Base-by-base conservation (phyloP, 306 rosid genomes). In the Cicer chorassanicum region DNA sequence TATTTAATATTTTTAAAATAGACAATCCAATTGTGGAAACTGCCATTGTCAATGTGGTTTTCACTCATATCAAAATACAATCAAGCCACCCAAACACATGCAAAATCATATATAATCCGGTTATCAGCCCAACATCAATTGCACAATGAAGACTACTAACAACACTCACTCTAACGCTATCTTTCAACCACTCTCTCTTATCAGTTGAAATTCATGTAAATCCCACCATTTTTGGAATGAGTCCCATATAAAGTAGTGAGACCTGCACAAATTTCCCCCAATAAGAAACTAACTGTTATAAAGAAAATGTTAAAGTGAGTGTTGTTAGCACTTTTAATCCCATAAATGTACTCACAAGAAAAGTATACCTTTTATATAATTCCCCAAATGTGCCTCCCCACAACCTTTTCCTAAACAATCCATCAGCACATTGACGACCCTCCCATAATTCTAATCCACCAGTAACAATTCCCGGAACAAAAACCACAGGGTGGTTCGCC, bases 341-440 rank as follows among this genome's bases (percentile, higher is more conserved):
- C 36, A 29, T 29, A 29, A 4, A 29, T 29, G 36, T 29, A 29
- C 36, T 29, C 36, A 29, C 36, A 1, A 5, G 41, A 6, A 6
- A 44, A 54, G 55, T 72, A 91, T 29, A 29, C 96, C 96, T 89
- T 80, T 46, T 91, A 15, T 88, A 91, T 82, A 91, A 43, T 65
- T 91, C 96, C 44, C 96, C 96, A 61, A 91, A 91, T 1, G 90
- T 87, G 54, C 96, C 96, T 3, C 96, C 96, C 96, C 96, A 91
- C 51, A 91, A 60, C 65, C 93, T 83, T 87, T 86, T 88, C 86
- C 96, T 77, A 72, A 91, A 91, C 86, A 91, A 76, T 10, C 92
- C 96, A 14, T 91, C 96, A 0, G 93, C 87, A 75, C 96, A 91
- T 39, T 70, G 83, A 67, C 88, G 93, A 12, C 96, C 96, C 76